Base-by-base conservation (phyloP, 169 alveolate species). In the Babesia bovis region DNA sequence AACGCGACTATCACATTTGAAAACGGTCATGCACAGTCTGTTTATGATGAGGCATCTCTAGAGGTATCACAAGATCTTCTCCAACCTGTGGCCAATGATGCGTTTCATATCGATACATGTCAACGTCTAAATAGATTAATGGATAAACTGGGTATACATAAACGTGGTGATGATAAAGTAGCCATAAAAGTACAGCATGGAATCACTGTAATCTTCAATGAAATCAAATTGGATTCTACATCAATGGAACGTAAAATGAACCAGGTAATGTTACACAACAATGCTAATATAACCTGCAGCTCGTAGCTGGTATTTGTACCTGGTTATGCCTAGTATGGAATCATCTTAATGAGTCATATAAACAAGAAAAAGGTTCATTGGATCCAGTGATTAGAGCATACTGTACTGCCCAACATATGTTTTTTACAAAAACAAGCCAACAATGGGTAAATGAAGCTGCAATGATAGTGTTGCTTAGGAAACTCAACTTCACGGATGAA, bases 401-500 rank as follows among this genome's bases (percentile, higher is more conserved):
- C 17, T 26, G 59, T 3, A 3, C 30, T 5, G 60, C 30, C 33
- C 73, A 63, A 38, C 6, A 4, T 15, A 12, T 23, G 5, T 45
- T 63, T 19, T 45, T 47, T 17, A 63, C 42, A 40, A 15, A 19
- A 33, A 19, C 49, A 10, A 52, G 61, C 28, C 52, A 44, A 10
- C 60, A 49, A 13, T 30, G 17, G 9, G 17, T 63, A 6, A 50
- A 44, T 40, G 61, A 63, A 25, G 12, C 49, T 3, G 49, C 26
- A 4, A 28, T 63, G 49, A 49, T 63, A n/a, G 50, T 26, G 2
- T 0, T 44, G 28, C 23, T 63, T n/a, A 12, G 47, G 50, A 19
- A 26, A 12, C 10, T 63, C 53, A 63, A 26, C n/a, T 28, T 63
- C 42, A 63, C 73, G 0, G 73, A 63, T 28, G 73, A 63, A 17